phyloP scores from a whole-genome alignment of 2,329 filamentous ascomycete genomes.

The Coleophoma eucalyptorum region DNA sequence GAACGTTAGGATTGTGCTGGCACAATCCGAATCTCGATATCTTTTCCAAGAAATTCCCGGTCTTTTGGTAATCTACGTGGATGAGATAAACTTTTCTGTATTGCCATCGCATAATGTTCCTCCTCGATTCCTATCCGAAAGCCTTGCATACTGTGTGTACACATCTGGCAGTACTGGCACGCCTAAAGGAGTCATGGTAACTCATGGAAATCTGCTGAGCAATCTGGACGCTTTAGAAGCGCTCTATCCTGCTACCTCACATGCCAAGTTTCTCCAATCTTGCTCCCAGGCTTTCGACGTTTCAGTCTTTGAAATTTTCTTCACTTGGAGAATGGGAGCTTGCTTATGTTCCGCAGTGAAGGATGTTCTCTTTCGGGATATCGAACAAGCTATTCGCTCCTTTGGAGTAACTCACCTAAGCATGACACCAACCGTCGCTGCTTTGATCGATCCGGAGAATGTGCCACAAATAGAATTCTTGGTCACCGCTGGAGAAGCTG shows the following conservation, averaged over 20 bases:
- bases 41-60: constrained; percentile 11
- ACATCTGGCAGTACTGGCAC: constrained; percentile 76
- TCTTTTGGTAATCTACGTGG: constrained; percentile 22
- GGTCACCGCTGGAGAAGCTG: constrained; percentile 76
- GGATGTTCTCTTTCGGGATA: constrained; percentile 68
- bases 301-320: constrained; percentile 89
- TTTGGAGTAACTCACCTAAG: constrained; percentile 75
- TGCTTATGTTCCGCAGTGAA: constrained; percentile 73
- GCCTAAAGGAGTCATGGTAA: constrained; percentile 78
- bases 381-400: constrained; percentile 62
- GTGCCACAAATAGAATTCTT: constrained; percentile 72
- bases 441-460: constrained; percentile 63
- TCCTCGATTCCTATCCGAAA: constrained; percentile 8
- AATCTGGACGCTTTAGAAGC: constrained; percentile 66
- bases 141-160: constrained; percentile 72
- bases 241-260: constrained; percentile 56
- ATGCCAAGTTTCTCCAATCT: constrained; percentile 66
- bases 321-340: constrained; percentile 74
- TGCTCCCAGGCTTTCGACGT: constrained; percentile 86
- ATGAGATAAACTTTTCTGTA: constrained; percentile 19
- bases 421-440: constrained; percentile 80
- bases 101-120: constrained; percentile 14
- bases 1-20: constrained; percentile 42
- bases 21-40: constrained; percentile 24
- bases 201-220: constrained; percentile 70